phyloP scores from a whole-genome alignment of 139 green algal genomes.

The Chlorella sp. region DNA sequence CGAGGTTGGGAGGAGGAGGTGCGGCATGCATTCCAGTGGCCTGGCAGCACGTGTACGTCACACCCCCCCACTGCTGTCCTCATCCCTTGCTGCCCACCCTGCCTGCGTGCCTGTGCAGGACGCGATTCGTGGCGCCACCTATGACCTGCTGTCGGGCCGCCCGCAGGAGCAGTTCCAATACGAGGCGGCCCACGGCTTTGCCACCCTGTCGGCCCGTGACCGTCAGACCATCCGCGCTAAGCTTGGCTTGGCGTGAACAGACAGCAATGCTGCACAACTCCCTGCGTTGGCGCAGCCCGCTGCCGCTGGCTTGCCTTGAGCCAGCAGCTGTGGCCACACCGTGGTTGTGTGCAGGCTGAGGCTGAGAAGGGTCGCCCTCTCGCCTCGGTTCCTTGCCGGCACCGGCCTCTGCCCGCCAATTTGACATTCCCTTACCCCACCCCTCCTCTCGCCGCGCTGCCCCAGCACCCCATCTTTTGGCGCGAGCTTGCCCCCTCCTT shows the following conservation, averaged over 20 bases:
- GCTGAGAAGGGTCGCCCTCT: too few relatives aligned
- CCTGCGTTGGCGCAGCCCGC: background rate
- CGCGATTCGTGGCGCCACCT: conserved; percentile 76
- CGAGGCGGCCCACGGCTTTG: conserved; percentile 49
- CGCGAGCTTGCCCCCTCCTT: too few relatives aligned
- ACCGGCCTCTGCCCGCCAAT: too few relatives aligned
- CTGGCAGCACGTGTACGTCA: too few relatives aligned
- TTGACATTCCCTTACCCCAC: too few relatives aligned
- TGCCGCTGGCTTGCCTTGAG: background rate
- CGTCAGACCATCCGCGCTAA: conserved; percentile 19
- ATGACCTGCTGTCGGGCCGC: conserved; percentile 63
- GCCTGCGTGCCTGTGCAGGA: conserved; percentile 51
- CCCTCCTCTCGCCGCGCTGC: too few relatives aligned
- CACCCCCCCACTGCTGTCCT: background rate
- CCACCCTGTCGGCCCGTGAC: conserved; percentile 37
- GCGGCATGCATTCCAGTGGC: background rate
- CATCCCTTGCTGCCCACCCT: too few relatives aligned
- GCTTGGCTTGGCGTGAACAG: conserved; percentile 3
- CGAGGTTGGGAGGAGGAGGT: too few relatives aligned
- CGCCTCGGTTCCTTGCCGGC: too few relatives aligned
- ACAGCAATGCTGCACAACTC: background rate
- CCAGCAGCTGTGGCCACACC: too few relatives aligned
- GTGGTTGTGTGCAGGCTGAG: too few relatives aligned
- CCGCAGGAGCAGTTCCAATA: conserved; percentile 47
- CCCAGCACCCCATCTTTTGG: too few relatives aligned